Evolutionary conservation across 2,329 filamentous ascomycete species (phyloP), one percentile per base, ranked within the genome.

Genomic region (Colletotrichum abscissum): DNA sequence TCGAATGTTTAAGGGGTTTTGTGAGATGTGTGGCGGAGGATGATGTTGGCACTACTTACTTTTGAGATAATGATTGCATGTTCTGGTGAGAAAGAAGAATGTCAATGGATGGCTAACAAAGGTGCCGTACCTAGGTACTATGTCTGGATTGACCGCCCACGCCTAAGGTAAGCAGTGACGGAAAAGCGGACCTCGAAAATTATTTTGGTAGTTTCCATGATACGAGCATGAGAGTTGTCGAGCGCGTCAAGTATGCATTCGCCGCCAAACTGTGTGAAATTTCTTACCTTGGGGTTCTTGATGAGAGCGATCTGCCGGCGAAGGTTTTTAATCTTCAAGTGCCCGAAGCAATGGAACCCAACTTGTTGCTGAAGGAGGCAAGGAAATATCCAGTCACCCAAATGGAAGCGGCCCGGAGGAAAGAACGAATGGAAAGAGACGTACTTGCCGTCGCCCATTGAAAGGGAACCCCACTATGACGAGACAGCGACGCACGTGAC

Each of bases 401-500:
- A 22, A n/a, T 22, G 16, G 42, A 22, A 49, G 11, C 7, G 42
- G 42, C 16, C 38, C 16, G 42, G 19, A 19, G 42, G 42, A 22
- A 11, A 49, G 42, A 49, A 22, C 19, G 11, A 49, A 49, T 49
- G 42, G 42, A 22, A n/a, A 19, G 12, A 42, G 24, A 26, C 24
- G 33, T 42, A 11, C 57, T 33, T 35, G 24, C 46, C 49, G 49
- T 42, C 49, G 30, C 35, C 62, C 30, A 54, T 24, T 49, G 16
- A 52, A 38, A 22, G 52, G 46, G 60, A 24, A 57, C 71, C 71
- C 71, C 71, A 60, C 71, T 70, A 73, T 73, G 71, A 73, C 67
- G 71, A 73, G 71, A 70, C 67, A 28, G 67, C 35, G 33, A 54
- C 57, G 67, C 71, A 73, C 70, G 70, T 73, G 70, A 73, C 70